Conservation (phyloP, 1,139 yeast species). For the Pichia sp. region DNA sequence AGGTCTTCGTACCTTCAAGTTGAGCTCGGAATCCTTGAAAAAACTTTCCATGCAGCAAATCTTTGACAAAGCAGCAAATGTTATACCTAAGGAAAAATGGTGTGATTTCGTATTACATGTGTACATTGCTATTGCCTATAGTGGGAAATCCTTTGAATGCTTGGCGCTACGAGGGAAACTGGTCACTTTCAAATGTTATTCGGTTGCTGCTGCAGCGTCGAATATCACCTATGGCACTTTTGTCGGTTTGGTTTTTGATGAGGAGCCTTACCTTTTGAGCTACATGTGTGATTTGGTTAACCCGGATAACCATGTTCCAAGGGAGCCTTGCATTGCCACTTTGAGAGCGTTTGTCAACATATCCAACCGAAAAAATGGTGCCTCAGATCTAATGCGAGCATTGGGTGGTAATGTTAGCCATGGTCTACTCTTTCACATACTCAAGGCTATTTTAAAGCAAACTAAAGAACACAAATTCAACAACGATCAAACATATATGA, state of each 20-base stretch:
- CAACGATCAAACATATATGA: slow-evolving; percentile 47
- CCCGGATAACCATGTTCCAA: slow-evolving; percentile 48
- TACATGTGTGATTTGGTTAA: slow-evolving; percentile 68
- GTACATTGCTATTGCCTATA: slow-evolving; percentile 71
- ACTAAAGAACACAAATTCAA: slow-evolving; percentile 36
- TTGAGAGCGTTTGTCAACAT: slow-evolving; percentile 68
- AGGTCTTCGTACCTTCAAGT: slow-evolving; percentile 43
- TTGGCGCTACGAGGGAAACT: slow-evolving; percentile 54
- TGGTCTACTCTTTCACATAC: slow-evolving; percentile 71
- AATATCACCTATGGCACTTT: slow-evolving; percentile 51
- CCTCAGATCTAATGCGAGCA: slow-evolving; percentile 74
- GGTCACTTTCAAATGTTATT: slow-evolving; percentile 59
- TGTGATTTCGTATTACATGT: slow-evolving; percentile 60
- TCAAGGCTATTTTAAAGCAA: slow-evolving; percentile 56
- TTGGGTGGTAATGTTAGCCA: slow-evolving; percentile 86
- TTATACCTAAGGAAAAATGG: slow-evolving; percentile 62
- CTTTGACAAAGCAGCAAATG: slow-evolving; percentile 54
- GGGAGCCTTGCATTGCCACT: slow-evolving; percentile 54
- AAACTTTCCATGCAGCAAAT: slow-evolving; percentile 58
- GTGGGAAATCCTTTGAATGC: slow-evolving; percentile 48
- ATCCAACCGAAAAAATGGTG: slow-evolving; percentile 65
- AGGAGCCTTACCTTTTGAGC: slow-evolving; percentile 71
- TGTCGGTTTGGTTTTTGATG: slow-evolving; percentile 62
- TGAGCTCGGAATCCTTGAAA: slow-evolving; percentile 48
- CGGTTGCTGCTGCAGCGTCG: slow-evolving; percentile 55